Conservation (phyloP, 768 basidiomycete species). For the Leccinum variicolor region DNA sequence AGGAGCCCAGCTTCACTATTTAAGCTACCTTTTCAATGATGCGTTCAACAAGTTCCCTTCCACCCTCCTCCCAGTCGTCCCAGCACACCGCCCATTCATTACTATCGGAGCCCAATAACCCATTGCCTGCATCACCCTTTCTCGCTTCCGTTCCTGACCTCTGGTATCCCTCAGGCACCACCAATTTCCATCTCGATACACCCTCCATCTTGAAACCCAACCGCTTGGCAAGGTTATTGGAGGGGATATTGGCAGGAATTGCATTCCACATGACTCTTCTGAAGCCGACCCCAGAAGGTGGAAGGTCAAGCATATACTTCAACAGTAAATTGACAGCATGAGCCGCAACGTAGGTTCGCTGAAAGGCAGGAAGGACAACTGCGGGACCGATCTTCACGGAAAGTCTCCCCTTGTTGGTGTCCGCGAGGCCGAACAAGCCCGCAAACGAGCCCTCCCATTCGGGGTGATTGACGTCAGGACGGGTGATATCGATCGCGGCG, state of each 20-base stretch:
- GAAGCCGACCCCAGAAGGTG: constrained; percentile 36
- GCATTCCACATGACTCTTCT: constrained; percentile 47
- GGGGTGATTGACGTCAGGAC: constrained; percentile 24
- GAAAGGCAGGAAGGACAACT: constrained; percentile 35
- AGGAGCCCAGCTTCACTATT: background rate
- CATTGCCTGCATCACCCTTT: constrained; percentile 24
- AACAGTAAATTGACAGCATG: constrained; percentile 38
- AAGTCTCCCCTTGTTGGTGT: constrained; percentile 17
- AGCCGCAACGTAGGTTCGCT: constrained; percentile 40
- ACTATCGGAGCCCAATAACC: constrained; percentile 28
- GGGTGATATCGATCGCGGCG: constrained; percentile 40
- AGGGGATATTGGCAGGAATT: constrained; percentile 35
- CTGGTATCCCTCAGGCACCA: constrained; percentile 23
- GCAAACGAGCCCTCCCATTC: constrained; percentile 32
- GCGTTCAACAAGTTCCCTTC: constrained; percentile 28
- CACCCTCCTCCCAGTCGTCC: constrained; percentile 41
- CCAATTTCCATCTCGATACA: no score
- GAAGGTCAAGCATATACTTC: constrained; percentile 29
- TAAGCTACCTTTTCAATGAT: constrained; percentile 5
- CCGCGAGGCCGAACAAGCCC: constrained; percentile 35
- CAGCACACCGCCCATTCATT: constrained; percentile 37
- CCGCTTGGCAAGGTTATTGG: constrained; percentile 36
- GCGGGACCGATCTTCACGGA: constrained; percentile 32
- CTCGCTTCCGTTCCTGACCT: constrained; percentile 28
- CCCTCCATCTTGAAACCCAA: constrained; percentile 40